A percentile compares a stretch with the other conserved stretches of the same genome.
Conservation (phyloP, 306 rosid genomes). For the Acacia confusa region DNA sequence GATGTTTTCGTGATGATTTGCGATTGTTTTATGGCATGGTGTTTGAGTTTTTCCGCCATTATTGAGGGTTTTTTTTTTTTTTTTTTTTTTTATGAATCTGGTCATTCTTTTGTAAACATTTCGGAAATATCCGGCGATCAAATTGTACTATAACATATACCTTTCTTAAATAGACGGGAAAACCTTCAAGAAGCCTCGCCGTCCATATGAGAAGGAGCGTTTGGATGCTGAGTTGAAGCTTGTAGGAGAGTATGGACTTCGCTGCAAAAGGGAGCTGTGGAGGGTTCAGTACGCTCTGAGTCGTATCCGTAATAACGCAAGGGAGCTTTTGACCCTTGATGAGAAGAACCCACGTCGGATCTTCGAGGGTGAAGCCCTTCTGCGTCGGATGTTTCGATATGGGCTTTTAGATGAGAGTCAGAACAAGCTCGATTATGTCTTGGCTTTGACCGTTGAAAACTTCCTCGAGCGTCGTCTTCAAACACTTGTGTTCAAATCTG, state of each 20-base stretch:
- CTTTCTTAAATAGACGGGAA: slow-evolving; percentile 49
- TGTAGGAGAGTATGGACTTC: slow-evolving; percentile 66
- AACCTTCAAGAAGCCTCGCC: slow-evolving; percentile 76
- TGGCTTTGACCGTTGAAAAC: slow-evolving; percentile 67
- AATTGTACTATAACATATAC: background rate
- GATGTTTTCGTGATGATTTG: background rate
- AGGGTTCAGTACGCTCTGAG: slow-evolving; percentile 68
- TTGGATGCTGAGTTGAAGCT: slow-evolving; percentile 66
- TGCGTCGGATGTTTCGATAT: slow-evolving; percentile 59
- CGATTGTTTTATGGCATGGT: background rate
- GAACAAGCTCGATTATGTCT: slow-evolving; percentile 70
- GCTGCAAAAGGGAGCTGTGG: slow-evolving; percentile 70
- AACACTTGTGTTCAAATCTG: slow-evolving; percentile 62
- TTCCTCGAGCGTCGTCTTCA: slow-evolving; percentile 72
- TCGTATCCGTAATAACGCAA: slow-evolving; percentile 63
- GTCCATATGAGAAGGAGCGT: slow-evolving; percentile 77
- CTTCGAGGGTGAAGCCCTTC: slow-evolving; percentile 67
- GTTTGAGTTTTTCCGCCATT: background rate
- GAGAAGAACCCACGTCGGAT: slow-evolving; percentile 72
- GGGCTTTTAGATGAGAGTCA: slow-evolving; percentile 61
- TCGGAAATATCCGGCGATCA: background rate
- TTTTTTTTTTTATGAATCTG: background rate
- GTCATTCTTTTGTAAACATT: background rate
- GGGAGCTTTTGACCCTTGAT: slow-evolving; percentile 55
- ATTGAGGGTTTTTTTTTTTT: background rate